A percentile compares a stretch with the other conserved stretches of the same genome.
Conservation (phyloP, 2,329 filamentous ascomycete species). For the Dactylellina leptospora region DNA sequence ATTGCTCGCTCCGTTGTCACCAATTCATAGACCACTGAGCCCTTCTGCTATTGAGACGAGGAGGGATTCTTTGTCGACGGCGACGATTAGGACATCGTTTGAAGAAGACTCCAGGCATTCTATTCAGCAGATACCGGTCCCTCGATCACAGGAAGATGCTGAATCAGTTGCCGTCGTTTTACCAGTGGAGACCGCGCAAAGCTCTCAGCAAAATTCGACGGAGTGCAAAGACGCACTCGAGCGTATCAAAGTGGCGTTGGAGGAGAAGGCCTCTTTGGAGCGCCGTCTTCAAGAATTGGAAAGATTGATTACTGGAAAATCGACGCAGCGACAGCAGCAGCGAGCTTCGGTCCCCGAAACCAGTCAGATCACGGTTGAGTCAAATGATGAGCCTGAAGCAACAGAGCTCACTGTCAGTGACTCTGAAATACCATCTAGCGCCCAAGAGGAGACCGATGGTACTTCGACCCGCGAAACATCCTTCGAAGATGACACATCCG, state of each 20-base stretch:
- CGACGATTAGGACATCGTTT: slow-evolving; percentile 27
- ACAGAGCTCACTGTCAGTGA: slow-evolving; percentile 11
- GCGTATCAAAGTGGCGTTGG: slow-evolving; percentile 41
- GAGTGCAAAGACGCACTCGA: slow-evolving; percentile 47
- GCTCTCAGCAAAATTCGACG: slow-evolving; percentile 6
- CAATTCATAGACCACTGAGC: slow-evolving; percentile 21
- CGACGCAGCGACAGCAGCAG: slow-evolving; percentile 1
- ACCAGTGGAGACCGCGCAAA: background rate
- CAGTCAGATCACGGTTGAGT: slow-evolving; percentile 11
- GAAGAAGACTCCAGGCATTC: slow-evolving; percentile 3
- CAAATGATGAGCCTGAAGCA: slow-evolving; percentile 4
- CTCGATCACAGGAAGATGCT: slow-evolving; percentile 6
- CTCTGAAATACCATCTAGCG: background rate
- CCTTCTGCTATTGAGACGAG: slow-evolving; percentile 36
- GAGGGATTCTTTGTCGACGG: slow-evolving; percentile 30
- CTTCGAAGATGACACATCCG: slow-evolving; percentile 38
- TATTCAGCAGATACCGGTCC: slow-evolving; percentile 2
- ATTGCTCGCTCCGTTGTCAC: slow-evolving; percentile 15
- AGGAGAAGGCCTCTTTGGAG: slow-evolving; percentile 44
- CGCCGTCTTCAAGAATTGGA: slow-evolving; percentile 41
- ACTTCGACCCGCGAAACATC: slow-evolving; percentile 32
- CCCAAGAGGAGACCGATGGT: slow-evolving; percentile 10
- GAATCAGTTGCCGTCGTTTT: background rate
- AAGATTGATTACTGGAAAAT: slow-evolving; percentile 36
- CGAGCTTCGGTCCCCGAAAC: background rate